These are phyloP conservation scores for Phytophthora fragariaefolia DNA, from an alignment of 352 stramenopile species.

Conservation along the genomic window DNA sequence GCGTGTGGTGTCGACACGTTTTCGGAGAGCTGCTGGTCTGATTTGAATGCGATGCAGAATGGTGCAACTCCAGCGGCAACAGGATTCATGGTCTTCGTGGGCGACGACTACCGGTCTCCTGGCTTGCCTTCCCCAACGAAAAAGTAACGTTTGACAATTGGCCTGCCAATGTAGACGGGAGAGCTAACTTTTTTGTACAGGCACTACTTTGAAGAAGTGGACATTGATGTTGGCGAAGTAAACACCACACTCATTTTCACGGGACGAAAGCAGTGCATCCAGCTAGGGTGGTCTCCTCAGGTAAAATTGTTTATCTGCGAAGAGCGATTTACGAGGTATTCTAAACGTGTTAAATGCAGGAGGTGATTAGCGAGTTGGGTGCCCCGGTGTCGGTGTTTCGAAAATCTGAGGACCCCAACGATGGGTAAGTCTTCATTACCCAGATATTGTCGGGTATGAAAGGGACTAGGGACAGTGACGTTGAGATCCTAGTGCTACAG, in stretches of 20 bases:
- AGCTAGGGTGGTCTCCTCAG: constrained; percentile 84
- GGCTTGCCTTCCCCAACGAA: constrained; percentile 50
- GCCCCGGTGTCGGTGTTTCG: constrained; percentile 79
- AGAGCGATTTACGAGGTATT: background rate
- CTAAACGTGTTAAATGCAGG: constrained; percentile 34
- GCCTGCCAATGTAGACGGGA: background rate
- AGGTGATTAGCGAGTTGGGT: constrained; percentile 83
- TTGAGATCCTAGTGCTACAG: constrained; percentile 42
- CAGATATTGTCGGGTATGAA: no score
- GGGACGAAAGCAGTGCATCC: constrained; percentile 67
- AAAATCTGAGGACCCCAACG: constrained; percentile 75
- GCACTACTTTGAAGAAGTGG: constrained; percentile 79
- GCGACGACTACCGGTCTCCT: constrained; percentile 50
- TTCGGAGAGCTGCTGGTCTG: background rate
- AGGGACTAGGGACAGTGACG: no score
- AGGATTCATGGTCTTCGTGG: constrained; percentile 72
- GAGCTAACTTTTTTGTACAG: constrained; percentile 35
- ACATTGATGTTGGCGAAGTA: constrained; percentile 56
- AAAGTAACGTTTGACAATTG: constrained; percentile 36
- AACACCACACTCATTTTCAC: constrained; percentile 58
- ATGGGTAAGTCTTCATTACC: constrained; percentile 45
- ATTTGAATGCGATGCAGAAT: constrained; percentile 50
- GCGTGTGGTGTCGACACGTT: constrained; percentile 4
- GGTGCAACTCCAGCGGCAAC: constrained; percentile 75
- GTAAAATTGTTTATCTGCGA: constrained; percentile 31